phyloP scores from a whole-genome alignment of 345 rosid species.

The Crucihimalaya himalaica region DNA sequence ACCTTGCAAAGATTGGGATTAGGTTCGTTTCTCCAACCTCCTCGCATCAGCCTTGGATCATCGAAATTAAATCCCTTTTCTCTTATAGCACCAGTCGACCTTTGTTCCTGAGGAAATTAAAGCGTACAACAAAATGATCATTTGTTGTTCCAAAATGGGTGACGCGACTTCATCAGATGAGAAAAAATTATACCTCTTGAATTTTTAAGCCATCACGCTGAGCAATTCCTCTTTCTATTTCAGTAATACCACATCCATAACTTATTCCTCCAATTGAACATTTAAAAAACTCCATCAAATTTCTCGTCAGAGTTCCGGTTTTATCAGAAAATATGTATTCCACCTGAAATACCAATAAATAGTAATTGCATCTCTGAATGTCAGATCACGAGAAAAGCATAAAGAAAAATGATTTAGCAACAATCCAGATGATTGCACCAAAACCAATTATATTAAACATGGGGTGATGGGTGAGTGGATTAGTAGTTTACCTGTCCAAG shows the following conservation, averaged over 20 bases:
- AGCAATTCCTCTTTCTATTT: slow-evolving; percentile 81
- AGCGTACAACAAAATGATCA: too few species aligned
- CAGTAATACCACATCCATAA: slow-evolving; percentile 92
- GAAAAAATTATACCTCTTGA: slow-evolving; percentile 50
- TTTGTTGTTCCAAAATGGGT: too few species aligned
- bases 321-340: slow-evolving; percentile 97
- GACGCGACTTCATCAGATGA: too few species aligned
- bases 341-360: slow-evolving; percentile 52
- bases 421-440: background rate
- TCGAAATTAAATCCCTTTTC: slow-evolving; percentile 97
- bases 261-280: slow-evolving; percentile 95
- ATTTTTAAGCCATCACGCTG: slow-evolving; percentile 66
- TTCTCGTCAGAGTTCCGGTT: slow-evolving; percentile 97
- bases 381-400: background rate
- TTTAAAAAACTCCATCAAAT: slow-evolving; percentile 97
- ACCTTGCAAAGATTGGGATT: slow-evolving; percentile 90
- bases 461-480: too few species aligned
- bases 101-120: slow-evolving; percentile 44
- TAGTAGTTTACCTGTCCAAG: slow-evolving; percentile 81
- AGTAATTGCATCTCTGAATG: background rate
- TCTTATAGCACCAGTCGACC: slow-evolving; percentile 45
- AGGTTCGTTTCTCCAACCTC: slow-evolving; percentile 96
- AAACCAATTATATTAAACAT: too few species aligned
- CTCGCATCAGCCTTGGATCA: slow-evolving; percentile 80
- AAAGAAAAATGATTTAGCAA: background rate